Percentiles rank a stretch among this genome's conserved stretches.
Evolutionary conservation across 805 yeast genomes (phyloP).

Genomic region (Candida broadrunensis): DNA sequence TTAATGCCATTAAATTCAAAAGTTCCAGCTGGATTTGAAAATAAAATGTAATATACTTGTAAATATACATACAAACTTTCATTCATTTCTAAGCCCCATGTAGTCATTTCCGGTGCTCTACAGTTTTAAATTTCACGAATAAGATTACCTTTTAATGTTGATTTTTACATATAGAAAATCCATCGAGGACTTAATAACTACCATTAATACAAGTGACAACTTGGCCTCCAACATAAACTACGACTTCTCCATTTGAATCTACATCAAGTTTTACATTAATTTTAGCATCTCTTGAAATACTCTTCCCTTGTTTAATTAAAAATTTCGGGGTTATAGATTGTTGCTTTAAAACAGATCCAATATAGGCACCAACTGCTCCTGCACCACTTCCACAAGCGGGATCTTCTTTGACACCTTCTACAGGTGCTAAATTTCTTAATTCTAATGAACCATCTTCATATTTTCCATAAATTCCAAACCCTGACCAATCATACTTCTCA

Average conservation of each 20-base stretch:
- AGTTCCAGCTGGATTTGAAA: slow-evolving; percentile 54
- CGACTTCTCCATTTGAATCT: background rate
- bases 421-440: slow-evolving; percentile 45
- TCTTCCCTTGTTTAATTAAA: slow-evolving; percentile 36
- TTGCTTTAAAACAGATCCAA: slow-evolving; percentile 9
- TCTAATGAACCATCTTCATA: slow-evolving; percentile 18
- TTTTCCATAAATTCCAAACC: slow-evolving; percentile 40
- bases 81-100: no score
- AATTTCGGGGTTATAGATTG: slow-evolving; percentile 18
- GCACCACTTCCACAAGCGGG: slow-evolving; percentile 56
- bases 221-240: slow-evolving; percentile 38
- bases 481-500: slow-evolving; percentile 19
- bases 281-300: slow-evolving; percentile 37
- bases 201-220: slow-evolving; percentile 39
- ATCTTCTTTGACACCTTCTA: slow-evolving; percentile 39
- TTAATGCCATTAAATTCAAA: slow-evolving; percentile 45
- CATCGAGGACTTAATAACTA: slow-evolving; percentile 3
- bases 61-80: no score
- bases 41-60: no score
- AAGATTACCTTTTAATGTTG: no score
- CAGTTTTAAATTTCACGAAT: no score
- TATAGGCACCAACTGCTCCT: slow-evolving; percentile 25
- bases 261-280: slow-evolving; percentile 19
- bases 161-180: no score
- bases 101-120: no score